Percentiles rank a stretch among this genome's conserved stretches.
phyloP scores from a whole-genome alignment of 352 stramenopile genomes.

The Pythium biforme region DNA sequence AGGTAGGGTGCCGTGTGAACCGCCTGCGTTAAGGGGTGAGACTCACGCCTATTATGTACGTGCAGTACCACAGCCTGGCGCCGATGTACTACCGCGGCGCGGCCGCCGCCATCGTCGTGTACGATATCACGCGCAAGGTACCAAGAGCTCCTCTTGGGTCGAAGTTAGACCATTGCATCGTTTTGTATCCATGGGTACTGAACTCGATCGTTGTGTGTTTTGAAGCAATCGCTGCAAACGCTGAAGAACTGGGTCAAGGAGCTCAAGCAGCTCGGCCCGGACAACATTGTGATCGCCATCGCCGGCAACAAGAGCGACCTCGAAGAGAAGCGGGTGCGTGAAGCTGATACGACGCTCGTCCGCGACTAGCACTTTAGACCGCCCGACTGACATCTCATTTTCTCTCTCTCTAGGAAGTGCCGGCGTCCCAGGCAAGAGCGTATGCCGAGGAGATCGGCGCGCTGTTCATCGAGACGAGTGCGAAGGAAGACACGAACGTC shows the following conservation, averaged over 20 bases:
- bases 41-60: neutral
- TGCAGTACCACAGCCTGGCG: slow-evolving; percentile 93
- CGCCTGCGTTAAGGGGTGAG: neutral
- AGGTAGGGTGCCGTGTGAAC: slow-evolving; percentile 33
- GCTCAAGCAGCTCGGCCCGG: slow-evolving; percentile 89
- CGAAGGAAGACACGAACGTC: slow-evolving; percentile 94
- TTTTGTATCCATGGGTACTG: no score
- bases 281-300: slow-evolving; percentile 96
- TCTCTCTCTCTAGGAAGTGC: slow-evolving; percentile 66
- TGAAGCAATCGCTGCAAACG: slow-evolving; percentile 88
- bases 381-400: neutral
- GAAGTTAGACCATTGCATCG: no score
- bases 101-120: slow-evolving; percentile 96
- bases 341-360: slow-evolving; percentile 46
- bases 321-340: slow-evolving; percentile 75
- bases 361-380: slow-evolving; percentile 2
- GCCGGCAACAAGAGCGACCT: slow-evolving; percentile 95
- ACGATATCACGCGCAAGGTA: slow-evolving; percentile 96
- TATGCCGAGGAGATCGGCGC: slow-evolving; percentile 93
- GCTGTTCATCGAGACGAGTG: slow-evolving; percentile 93
- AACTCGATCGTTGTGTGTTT: no score
- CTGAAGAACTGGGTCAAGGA: slow-evolving; percentile 96
- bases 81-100: slow-evolving; percentile 99
- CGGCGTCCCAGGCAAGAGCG: slow-evolving; percentile 74
- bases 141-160: slow-evolving; percentile 23